These are phyloP conservation scores for Linum lewisii DNA, from an alignment of 345 rosid species.

Conservation along the genomic window DNA sequence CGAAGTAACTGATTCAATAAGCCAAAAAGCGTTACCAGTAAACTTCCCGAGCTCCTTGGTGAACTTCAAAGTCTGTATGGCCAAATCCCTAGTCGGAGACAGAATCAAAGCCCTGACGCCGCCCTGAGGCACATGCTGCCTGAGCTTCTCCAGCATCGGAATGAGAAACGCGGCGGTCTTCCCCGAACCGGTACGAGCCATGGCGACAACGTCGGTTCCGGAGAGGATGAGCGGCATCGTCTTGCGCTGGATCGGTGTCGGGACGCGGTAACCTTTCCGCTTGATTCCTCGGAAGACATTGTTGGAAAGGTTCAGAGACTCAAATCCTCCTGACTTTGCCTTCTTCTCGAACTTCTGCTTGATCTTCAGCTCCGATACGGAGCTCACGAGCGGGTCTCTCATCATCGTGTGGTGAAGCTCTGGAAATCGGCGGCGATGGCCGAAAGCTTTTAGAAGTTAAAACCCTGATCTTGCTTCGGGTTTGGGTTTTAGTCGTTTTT, in stretches of 20 bases:
- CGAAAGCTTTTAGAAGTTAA: too few relatives aligned
- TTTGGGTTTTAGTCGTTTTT: too few relatives aligned
- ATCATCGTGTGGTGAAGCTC: background rate
- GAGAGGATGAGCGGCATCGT: slow-evolving; percentile 93
- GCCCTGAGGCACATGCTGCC: slow-evolving; percentile 70
- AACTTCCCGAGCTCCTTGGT: slow-evolving; percentile 77
- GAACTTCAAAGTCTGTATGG: slow-evolving; percentile 90
- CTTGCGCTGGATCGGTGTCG: slow-evolving; percentile 93
- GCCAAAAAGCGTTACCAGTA: slow-evolving; percentile 41
- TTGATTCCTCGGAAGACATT: slow-evolving; percentile 68
- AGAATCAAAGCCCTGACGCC: slow-evolving; percentile 78
- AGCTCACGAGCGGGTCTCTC: slow-evolving; percentile 40
- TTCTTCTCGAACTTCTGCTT: slow-evolving; percentile 62
- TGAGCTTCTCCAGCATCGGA: slow-evolving; percentile 84
- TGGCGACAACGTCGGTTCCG: slow-evolving; percentile 91
- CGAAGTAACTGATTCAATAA: background rate
- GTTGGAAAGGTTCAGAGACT: slow-evolving; percentile 65
- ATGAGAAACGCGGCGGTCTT: slow-evolving; percentile 90
- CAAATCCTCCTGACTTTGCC: slow-evolving; percentile 93
- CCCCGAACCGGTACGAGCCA: slow-evolving; percentile 98
- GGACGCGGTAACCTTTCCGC: slow-evolving; percentile 84
- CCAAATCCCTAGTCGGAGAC: slow-evolving; percentile 93
- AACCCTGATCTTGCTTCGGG: too few relatives aligned
- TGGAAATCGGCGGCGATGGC: background rate
- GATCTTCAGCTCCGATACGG: slow-evolving; percentile 67